Percentiles rank a stretch among this genome's conserved stretches.
Evolutionary conservation across 2,329 filamentous ascomycete genomes (phyloP).

Genomic region (Calonectria crousiana): DNA sequence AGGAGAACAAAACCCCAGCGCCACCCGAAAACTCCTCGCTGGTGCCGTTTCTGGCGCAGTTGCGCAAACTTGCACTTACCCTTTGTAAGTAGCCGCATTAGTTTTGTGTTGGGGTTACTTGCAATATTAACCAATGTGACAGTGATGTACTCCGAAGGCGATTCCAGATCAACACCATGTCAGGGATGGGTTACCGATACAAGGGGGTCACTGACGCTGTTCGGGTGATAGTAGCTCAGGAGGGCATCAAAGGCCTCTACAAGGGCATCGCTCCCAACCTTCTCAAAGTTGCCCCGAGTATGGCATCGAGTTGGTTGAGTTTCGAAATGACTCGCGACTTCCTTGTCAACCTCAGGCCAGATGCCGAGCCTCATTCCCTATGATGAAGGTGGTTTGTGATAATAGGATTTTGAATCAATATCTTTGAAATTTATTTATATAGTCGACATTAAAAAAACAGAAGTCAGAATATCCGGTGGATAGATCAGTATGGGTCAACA

Average conservation of each 20-base stretch:
- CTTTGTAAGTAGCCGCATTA: constrained; percentile 76
- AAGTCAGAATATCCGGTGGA: neutral
- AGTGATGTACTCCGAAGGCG: constrained; percentile 92
- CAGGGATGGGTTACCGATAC: constrained; percentile 97
- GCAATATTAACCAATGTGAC: neutral
- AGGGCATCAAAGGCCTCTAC: constrained; percentile 89
- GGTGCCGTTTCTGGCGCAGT: constrained; percentile 96
- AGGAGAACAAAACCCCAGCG: constrained; percentile 85
- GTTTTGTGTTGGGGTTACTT: constrained; percentile 37
- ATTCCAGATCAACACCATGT: constrained; percentile 99
- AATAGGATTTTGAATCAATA: constrained; percentile 27
- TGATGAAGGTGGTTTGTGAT: constrained; percentile 38
- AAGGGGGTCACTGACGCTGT: constrained; percentile 88
- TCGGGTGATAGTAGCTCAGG: constrained; percentile 82
- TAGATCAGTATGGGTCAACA: neutral
- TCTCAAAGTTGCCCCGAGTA: constrained; percentile 96
- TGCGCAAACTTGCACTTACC: constrained; percentile 97
- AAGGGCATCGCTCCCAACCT: constrained; percentile 97
- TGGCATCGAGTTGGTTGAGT: constrained; percentile 98
- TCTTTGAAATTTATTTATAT: neutral
- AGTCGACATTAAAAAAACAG: neutral
- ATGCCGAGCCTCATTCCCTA: constrained; percentile 46
- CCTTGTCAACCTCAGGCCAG: constrained; percentile 72
- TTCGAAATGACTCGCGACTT: constrained; percentile 95
- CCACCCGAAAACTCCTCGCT: constrained; percentile 84